Evolutionary conservation across 208 protist species (phyloP).

Genomic region (Herpetomonas samuelpessoai): DNA sequence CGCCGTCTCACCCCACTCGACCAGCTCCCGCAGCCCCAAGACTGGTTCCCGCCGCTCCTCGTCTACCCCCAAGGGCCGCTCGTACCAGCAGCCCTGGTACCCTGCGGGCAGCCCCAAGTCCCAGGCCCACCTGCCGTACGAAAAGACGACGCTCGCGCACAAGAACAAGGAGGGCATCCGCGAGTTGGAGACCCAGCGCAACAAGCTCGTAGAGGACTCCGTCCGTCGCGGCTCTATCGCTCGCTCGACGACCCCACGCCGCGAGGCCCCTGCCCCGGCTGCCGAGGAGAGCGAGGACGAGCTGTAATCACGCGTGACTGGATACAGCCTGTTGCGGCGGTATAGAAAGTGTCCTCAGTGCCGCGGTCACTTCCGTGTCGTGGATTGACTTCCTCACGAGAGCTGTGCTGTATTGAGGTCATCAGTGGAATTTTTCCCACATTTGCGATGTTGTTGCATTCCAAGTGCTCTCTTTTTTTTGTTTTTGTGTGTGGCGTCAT

Average conservation of each 20-base stretch:
- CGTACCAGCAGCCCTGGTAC: constrained; percentile 69
- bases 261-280: constrained; percentile 2
- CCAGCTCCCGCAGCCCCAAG: constrained; percentile 1
- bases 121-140: constrained; percentile 66
- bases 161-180: constrained; percentile 65
- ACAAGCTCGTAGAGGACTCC: constrained; percentile 44
- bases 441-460: no score
- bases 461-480: no score
- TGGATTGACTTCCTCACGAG: no score
- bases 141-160: constrained; percentile 57
- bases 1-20: background rate
- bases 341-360: no score
- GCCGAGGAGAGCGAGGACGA: constrained; percentile 7
- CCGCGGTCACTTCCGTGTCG: no score
- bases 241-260: constrained; percentile 21
- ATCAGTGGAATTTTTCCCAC: no score
- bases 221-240: constrained; percentile 37
- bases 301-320: background rate
- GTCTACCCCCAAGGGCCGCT: background rate
- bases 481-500: no score
- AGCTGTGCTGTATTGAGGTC: no score
- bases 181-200: constrained; percentile 56
- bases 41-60: background rate
- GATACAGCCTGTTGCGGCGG: no score
- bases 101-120: constrained; percentile 35